Conservation (phyloP, 768 basidiomycete species). For the Boletus rubescentipes region DNA sequence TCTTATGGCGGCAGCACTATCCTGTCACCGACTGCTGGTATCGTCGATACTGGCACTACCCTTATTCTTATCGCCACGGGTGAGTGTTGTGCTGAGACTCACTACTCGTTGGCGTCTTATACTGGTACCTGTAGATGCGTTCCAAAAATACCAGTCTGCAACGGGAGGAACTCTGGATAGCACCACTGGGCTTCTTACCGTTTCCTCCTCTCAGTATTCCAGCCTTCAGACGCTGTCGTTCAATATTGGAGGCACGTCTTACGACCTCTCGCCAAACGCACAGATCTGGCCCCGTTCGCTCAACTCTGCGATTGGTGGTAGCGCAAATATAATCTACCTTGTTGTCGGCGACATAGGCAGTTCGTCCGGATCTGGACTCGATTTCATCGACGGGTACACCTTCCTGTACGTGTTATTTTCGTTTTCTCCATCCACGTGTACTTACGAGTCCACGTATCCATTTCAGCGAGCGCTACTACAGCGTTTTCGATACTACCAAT, state of each 20-base stretch:
- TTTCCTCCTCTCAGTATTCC: constrained; percentile 27
- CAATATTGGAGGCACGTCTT: constrained; percentile 20
- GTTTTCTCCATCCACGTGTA: neutral
- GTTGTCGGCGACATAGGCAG: constrained; percentile 25
- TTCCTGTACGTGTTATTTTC: constrained; percentile 6
- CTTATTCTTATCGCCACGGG: constrained; percentile 28
- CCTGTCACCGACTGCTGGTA: constrained; percentile 29
- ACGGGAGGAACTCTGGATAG: constrained; percentile 31
- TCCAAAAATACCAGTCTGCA: constrained; percentile 18
- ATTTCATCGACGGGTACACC: constrained; percentile 26
- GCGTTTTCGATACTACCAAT: constrained; percentile 30
- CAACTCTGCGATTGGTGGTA: constrained; percentile 31
- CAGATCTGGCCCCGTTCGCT: constrained; percentile 38
- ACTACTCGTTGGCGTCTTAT: constrained; percentile 8
- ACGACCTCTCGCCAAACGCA: constrained; percentile 25
- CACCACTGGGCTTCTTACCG: constrained; percentile 29
- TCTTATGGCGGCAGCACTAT: constrained; percentile 25
- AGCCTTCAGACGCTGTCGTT: constrained; percentile 28
- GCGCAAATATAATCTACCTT: constrained; percentile 26
- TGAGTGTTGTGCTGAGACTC: neutral
- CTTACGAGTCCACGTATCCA: neutral
- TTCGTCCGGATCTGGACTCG: constrained; percentile 15
- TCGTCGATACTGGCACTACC: constrained; percentile 36
- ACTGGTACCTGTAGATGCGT: constrained; percentile 25
- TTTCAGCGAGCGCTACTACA: constrained; percentile 35